Base-by-base conservation (phyloP, 352 stramenopile genomes). In the Phytophthora podocarpi region DNA sequence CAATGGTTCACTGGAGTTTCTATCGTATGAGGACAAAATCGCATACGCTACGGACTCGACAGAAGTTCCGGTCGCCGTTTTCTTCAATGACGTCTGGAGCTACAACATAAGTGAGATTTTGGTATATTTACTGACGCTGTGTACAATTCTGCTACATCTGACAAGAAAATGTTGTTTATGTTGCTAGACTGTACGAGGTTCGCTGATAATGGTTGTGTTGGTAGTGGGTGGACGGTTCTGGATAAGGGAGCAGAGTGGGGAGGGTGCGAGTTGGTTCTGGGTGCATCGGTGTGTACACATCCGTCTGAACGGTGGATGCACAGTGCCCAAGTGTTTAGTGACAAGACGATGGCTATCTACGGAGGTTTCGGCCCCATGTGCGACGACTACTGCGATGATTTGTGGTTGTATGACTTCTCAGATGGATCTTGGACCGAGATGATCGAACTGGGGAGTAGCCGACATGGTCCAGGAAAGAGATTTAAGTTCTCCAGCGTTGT, bases 41-140 rank as follows among this genome's bases (percentile, higher is more conserved):
- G 65, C 75, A 5, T 82, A 81, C 15, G 56, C 63, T 3, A 67
- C 48, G 9, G 70, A 89, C 30, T 56, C 32, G 21, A 72, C 75
- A 2, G 67, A 74, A 2, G 85, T 97, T 11, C 79, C 74, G 18
- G 88, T 98, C 16, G 91, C 88, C 12, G 77, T 96, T 28, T 96
- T 92, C 27, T 98, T 96, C 78, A 99, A 99, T 59, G 96, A 99
- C 66, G 78, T 98, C 28, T 99, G 96, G 96, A 87, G 85, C 60
- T 99, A 98, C 74, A 86, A 98, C 47, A 89, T 98, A 16, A 93
- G 86, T 91, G 49, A 59, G 49, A 49, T 28, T 47, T 36, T 24
- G 10, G 23, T 40, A 8, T 13, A 2, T 4, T 47, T 28, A n/a
- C 21, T n/a, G n/a, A n/a, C n/a, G 18, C 23, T 62, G 32, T 50